Evolutionary conservation across 805 yeast species (phyloP), one percentile per base, ranked within the genome.

Genomic region (Komagataella phaffii): DNA sequence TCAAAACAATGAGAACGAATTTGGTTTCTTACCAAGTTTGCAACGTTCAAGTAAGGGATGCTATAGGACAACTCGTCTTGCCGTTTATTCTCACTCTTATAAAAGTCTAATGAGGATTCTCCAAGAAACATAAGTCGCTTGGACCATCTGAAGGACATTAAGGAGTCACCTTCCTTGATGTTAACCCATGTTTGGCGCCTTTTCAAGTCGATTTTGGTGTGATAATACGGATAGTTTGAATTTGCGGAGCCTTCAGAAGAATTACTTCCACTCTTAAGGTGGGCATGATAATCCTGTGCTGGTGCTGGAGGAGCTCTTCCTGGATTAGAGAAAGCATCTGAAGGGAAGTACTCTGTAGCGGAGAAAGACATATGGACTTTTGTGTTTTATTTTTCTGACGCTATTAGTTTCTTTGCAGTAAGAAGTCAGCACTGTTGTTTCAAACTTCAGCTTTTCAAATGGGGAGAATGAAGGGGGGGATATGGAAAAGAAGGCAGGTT

Each of bases 101-200:
- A 86, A 56, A 91, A 79, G 52, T 82, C 84, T 53, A 91, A 67
- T 47, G 83, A 77, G 45, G 85, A 76, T 56, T 89, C 96, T 58
- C 80, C 79, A 49, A 91, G 71, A 5, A 87, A 85, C 69, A 91
- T 71, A 65, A 73, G 91, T 59, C 93, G 78, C 62, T 89, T 89
- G 53, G 90, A 89, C 99, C 99, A 91, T 58, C 95, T 73, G 64
- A 90, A 89, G 5, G 89, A 79, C 56, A 88, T 78, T 55, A 91
- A 70, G 12, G 97, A 96, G 59, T 91, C 97, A 8, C 40, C 40
- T 59, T 91, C 98, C 64, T 88, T 90, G 53, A 88, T 81, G 51
- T 86, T 85, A 19, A 88, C 90, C 95, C 96, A 90, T 0, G 97
- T 96, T 53, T 79, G 74, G 53, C 77, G 56, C 50, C 72, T 64